A percentile compares a stretch with the other conserved stretches of the same genome.
phyloP scores from a whole-genome alignment of 1,284 basidiomycete genomes.

The Moniliella sp. region DNA sequence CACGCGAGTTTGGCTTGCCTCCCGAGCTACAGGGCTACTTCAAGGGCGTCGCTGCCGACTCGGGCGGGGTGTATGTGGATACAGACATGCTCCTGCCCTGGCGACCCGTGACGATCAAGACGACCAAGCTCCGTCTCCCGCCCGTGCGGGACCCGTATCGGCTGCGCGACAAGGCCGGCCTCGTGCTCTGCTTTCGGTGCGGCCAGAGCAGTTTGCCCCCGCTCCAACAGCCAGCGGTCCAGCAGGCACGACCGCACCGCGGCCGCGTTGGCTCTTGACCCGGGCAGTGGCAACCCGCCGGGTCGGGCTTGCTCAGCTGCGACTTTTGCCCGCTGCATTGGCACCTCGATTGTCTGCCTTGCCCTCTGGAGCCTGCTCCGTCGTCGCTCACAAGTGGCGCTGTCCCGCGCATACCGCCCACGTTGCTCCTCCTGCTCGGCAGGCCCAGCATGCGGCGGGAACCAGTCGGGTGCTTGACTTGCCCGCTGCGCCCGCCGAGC shows the following conservation, averaged over 20 bases:
- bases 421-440: no score
- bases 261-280: background rate
- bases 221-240: slow-evolving; percentile 23
- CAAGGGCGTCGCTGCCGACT: slow-evolving; percentile 42
- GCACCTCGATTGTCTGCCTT: slow-evolving; percentile 85
- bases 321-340: slow-evolving; percentile 87
- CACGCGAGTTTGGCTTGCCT: slow-evolving; percentile 67
- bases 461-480: no score
- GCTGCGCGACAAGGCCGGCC: slow-evolving; percentile 61
- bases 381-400: no score
- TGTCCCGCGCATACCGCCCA: no score
- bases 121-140: slow-evolving; percentile 62
- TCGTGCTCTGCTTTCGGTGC: slow-evolving; percentile 69
- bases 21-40: slow-evolving; percentile 67
- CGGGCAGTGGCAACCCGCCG: background rate
- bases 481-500: no score
- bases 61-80: slow-evolving; percentile 39
- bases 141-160: slow-evolving; percentile 79
- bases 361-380: no score
- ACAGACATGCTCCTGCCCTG: slow-evolving; percentile 42
- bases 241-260: slow-evolving; percentile 5
- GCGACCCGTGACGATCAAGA: no score
- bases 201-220: slow-evolving; percentile 51
- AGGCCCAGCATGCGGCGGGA: no score
- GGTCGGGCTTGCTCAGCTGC: slow-evolving; percentile 44